phyloP scores from a whole-genome alignment of 2,329 filamentous ascomycete species.

The Hymenoscyphus fructigenus region DNA sequence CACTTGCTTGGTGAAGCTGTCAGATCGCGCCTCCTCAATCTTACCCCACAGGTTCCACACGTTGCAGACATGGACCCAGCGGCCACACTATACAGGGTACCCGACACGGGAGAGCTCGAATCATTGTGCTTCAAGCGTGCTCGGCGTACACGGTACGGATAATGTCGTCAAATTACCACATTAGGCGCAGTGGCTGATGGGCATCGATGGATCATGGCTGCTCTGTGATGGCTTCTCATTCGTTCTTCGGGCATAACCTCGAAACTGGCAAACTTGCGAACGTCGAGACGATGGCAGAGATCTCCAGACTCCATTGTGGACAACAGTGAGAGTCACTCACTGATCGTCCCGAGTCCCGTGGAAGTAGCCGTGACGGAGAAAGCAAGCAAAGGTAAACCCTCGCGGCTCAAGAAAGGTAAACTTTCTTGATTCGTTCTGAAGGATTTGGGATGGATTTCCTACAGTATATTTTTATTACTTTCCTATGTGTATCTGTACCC shows the following conservation, averaged over 20 bases:
- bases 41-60: slow-evolving; percentile 11
- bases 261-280: slow-evolving; percentile 8
- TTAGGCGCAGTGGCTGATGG: not conserved
- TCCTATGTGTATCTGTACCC: not conserved
- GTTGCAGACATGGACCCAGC: slow-evolving; percentile 3
- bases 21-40: slow-evolving; percentile 6
- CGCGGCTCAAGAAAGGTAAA: not conserved
- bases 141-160: slow-evolving; percentile 1
- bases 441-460: not conserved
- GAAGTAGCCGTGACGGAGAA: not conserved
- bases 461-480: not conserved
- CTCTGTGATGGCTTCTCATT: not conserved
- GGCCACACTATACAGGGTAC: not conserved
- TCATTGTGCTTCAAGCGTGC: not conserved
- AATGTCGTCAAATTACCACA: slow-evolving; percentile 1
- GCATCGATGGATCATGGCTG: not conserved
- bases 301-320: not conserved
- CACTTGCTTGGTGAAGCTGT: slow-evolving; percentile 1
- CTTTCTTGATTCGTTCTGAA: not conserved
- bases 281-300: slow-evolving; percentile 1
- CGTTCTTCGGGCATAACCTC: not conserved
- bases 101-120: not conserved
- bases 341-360: slow-evolving; percentile 1
- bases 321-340: not conserved
- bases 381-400: not conserved